Conservation (phyloP, 768 basidiomycete species). For the Dendrothele bispora region DNA sequence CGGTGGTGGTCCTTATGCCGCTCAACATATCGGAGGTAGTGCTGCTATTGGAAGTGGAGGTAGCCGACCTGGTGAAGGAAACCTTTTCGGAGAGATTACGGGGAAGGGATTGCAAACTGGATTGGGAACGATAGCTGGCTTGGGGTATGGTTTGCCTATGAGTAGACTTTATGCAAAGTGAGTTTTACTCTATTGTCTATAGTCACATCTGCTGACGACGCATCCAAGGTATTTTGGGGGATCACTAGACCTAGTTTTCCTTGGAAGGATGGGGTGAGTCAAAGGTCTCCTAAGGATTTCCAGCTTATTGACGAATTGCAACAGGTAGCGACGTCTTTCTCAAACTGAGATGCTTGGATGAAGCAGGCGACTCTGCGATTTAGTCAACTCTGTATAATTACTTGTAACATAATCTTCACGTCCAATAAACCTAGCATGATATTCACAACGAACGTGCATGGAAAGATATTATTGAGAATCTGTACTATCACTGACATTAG, state of each 20-base stretch:
- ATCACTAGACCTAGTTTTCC: constrained; percentile 73
- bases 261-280: constrained; percentile 82
- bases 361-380: constrained; percentile 46
- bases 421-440: too few relatives aligned
- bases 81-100: constrained; percentile 77
- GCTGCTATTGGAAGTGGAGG: constrained; percentile 51
- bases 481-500: too few relatives aligned
- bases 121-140: constrained; percentile 83
- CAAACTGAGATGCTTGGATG: constrained; percentile 49
- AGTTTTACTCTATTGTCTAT: too few relatives aligned
- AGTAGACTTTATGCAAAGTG: constrained; percentile 69
- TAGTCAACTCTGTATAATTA: too few relatives aligned
- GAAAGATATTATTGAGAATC: too few relatives aligned
- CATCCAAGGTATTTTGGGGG: constrained; percentile 78
- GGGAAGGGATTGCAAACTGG: constrained; percentile 76
- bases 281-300: neutral
- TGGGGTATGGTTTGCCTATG: constrained; percentile 88
- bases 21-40: constrained; percentile 73
- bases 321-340: constrained; percentile 51
- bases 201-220: constrained; percentile 6
- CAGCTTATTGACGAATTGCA: constrained; percentile 26
- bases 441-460: too few relatives aligned
- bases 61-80: constrained; percentile 44
- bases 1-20: constrained; percentile 74
- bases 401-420: too few relatives aligned